phyloP scores from a whole-genome alignment of 1,284 basidiomycete species.

The Ganoderma sinense region DNA sequence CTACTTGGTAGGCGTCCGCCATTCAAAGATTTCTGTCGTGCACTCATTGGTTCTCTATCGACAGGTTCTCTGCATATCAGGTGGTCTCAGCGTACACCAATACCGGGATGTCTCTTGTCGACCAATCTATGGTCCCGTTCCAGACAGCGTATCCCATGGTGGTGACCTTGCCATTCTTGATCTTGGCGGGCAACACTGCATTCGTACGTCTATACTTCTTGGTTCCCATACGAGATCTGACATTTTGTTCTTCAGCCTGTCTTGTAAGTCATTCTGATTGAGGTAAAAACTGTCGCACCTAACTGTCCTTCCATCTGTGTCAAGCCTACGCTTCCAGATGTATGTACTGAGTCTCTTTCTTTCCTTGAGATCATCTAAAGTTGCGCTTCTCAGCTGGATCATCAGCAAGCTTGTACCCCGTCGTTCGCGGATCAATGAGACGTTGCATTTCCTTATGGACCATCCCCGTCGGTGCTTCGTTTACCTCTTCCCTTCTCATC shows the following conservation, averaged over 20 bases:
- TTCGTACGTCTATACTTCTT: constrained; percentile 68
- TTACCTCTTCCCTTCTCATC: constrained; percentile 94
- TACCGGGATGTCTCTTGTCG: constrained; percentile 89
- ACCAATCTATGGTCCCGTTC: constrained; percentile 90
- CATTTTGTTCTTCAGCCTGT: constrained; percentile 21
- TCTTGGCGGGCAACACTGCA: constrained; percentile 92
- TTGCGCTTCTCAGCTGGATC: constrained; percentile 66
- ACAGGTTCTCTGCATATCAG: constrained; percentile 89
- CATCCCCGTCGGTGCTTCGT: constrained; percentile 97
- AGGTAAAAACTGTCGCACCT: background rate
- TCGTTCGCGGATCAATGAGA: constrained; percentile 75
- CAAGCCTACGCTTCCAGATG: constrained; percentile 72
- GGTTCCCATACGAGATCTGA: background rate
- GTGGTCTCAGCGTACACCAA: constrained; percentile 91
- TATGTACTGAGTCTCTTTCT: constrained; percentile 33
- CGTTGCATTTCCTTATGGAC: constrained; percentile 91
- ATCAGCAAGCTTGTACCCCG: constrained; percentile 70
- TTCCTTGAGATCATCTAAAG: constrained; percentile 1
- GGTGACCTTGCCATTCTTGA: constrained; percentile 69
- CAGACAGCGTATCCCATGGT: constrained; percentile 88
- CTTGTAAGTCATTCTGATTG: constrained; percentile 20
- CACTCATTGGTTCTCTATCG: background rate
- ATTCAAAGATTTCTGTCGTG: background rate
- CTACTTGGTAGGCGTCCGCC: constrained; percentile 58
- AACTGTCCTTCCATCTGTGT: background rate